Evolutionary conservation across 352 stramenopile species (phyloP).

Genomic region (Thalassiosira livingstoniorum): DNA sequence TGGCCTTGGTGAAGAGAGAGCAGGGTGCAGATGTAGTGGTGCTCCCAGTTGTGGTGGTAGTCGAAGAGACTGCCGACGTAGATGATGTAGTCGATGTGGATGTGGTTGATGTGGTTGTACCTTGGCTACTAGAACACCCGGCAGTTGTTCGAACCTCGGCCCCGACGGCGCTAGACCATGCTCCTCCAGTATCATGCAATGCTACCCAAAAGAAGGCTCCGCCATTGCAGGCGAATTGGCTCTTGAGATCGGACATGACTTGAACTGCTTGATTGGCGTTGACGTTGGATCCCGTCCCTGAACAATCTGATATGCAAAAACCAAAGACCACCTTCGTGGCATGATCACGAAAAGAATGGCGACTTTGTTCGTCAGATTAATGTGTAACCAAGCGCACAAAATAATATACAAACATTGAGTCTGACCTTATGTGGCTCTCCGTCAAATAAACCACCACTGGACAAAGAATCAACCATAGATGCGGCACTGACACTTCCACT

Average conservation of each 20-base stretch:
- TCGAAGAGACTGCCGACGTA: neutral
- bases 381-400: neutral
- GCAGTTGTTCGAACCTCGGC: neutral
- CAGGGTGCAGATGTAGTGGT: conserved; percentile 4
- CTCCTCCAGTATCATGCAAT: conserved; percentile 51
- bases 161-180: conserved; percentile 58
- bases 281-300: conserved; percentile 57
- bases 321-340: conserved; percentile 69
- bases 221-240: conserved; percentile 57
- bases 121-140: neutral
- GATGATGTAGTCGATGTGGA: neutral
- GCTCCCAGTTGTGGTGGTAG: neutral
- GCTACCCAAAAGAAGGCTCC: conserved; percentile 77
- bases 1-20: conserved; percentile 17
- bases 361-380: conserved; percentile 15
- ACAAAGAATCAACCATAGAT: conserved; percentile 23
- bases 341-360: conserved; percentile 72
- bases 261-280: conserved; percentile 48
- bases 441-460: conserved; percentile 68
- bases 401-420: neutral
- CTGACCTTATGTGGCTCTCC: conserved; percentile 56
- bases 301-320: conserved; percentile 74
- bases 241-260: conserved; percentile 62
- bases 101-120: neutral
- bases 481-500: conserved; percentile 29